A percentile compares a stretch with the other conserved stretches of the same genome.
Evolutionary conservation across 1,284 basidiomycete species (phyloP).

Genomic region (Phylloporus gajari): DNA sequence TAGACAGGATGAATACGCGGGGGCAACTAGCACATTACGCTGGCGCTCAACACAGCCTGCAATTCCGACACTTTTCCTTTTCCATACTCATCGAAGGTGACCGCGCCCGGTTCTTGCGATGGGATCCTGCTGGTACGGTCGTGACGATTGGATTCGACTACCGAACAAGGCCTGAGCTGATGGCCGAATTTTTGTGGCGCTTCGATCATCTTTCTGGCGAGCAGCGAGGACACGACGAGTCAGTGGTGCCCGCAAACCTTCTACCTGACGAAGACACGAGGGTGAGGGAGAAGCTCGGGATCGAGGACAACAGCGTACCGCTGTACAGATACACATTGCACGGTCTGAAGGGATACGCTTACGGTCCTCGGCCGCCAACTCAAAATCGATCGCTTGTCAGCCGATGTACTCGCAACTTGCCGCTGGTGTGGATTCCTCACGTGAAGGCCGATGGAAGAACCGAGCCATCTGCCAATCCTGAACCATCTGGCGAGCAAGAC

Average conservation of each 20-base stretch:
- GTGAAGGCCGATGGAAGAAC: too few relatives aligned
- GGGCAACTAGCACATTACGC: conserved; percentile 18
- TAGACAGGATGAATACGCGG: background rate
- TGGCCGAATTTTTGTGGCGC: conserved; percentile 30
- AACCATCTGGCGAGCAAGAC: background rate
- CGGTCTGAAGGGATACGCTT: conserved; percentile 3
- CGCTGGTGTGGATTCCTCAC: conserved; percentile 7
- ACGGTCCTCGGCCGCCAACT: background rate
- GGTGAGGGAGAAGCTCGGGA: background rate
- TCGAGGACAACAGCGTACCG: background rate
- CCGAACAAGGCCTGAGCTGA: background rate
- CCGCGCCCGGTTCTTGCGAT: conserved; percentile 34
- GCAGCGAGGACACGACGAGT: conserved; percentile 16
- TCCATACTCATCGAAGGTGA: conserved; percentile 21
- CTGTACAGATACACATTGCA: conserved; percentile 13
- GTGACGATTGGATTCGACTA: conserved; percentile 34
- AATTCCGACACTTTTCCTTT: conserved; percentile 29
- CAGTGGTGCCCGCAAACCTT: conserved; percentile 1
- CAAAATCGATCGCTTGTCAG: conserved; percentile 7
- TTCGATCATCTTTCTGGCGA: conserved; percentile 14
- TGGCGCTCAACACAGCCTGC: conserved; percentile 16
- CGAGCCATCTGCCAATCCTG: background rate
- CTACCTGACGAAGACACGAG: background rate
- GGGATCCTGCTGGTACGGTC: conserved; percentile 33
- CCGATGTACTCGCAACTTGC: conserved; percentile 22